Base-by-base conservation (phyloP, 2,329 filamentous ascomycete species). In the Lachnellula hyalina region DNA sequence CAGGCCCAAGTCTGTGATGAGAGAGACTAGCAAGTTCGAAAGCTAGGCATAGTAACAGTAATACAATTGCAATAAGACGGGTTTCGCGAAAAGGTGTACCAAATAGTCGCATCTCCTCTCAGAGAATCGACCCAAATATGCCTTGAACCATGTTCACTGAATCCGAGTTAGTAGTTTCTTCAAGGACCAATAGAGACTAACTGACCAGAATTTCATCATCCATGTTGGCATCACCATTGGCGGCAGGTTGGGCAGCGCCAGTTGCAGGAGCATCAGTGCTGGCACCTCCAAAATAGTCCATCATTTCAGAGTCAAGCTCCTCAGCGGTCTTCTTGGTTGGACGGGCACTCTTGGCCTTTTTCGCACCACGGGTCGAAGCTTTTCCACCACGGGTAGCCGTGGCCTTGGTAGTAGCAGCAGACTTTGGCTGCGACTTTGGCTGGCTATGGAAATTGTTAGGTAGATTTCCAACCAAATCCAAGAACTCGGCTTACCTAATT, bases 231-330 rank as follows among this genome's bases (percentile, higher is more conserved):
- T 85, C 83, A 47, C 77, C 81, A 53, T 70, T 74, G 23, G 65
- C 51, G 50, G 60, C 59, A 17, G 62, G 63, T n/a, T 58, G 58
- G 32, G 61, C 64, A 32, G 59, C 53, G n/a, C 54, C 61, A 45
- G 58, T 56, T 36, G 59, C 54, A 51, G 61, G 58, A 36, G 58
- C 72, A 61, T 79, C 80, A 40, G 77, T 74, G 58, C 75, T 74
- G 62, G 76, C 76, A 51, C 73, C 74, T 61, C 74, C 69, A 70
- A 95, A 97, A 77, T 99, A 99, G 73, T 97, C 94, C 19, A 84
- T 86, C 94, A 99, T 99, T 73, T 99, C 94, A 4, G 90, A 91
- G 71, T 99, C 94, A 25, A 99, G 84, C 76, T 99, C 92, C 71
- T 96, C 93, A 1, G 87, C 85, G 0, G 91, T 96, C 88, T 97